Conservation (phyloP, 768 basidiomycete genomes). For the Leucosporidium yakuticum region DNA sequence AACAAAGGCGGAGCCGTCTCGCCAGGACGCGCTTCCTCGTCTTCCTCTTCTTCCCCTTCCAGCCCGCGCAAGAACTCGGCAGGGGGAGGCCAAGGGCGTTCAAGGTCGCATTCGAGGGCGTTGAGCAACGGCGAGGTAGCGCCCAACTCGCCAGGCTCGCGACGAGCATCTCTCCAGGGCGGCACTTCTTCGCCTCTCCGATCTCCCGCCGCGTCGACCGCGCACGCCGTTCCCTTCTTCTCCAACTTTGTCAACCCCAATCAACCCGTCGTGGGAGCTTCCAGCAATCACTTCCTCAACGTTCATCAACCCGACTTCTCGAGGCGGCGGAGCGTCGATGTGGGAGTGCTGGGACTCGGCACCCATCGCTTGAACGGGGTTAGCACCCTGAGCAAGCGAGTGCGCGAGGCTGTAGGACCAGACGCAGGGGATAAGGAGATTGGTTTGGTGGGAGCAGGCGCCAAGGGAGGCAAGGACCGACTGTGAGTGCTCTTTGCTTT, state of each 20-base stretch:
- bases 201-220: conserved; percentile 1
- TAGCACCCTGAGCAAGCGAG: conserved; percentile 38
- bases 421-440: conserved; percentile 56
- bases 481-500: conserved; percentile 48
- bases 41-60: not conserved
- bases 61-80: not conserved
- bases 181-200: conserved; percentile 8
- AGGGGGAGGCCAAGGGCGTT: not conserved
- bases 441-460: conserved; percentile 58
- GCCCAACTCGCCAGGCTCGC: conserved; percentile 12
- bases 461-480: conserved; percentile 45
- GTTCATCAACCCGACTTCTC: conserved; percentile 16
- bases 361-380: conserved; percentile 43
- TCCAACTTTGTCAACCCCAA: not conserved
- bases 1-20: no score
- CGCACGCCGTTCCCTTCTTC: conserved; percentile 8
- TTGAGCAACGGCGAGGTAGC: not conserved
- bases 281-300: not conserved
- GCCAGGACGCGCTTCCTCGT: no score
- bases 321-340: conserved; percentile 69
- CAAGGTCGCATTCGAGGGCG: not conserved
- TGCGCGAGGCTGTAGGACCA: conserved; percentile 36
- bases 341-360: conserved; percentile 79
- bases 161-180: conserved; percentile 7
- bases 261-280: not conserved